Base-by-base conservation (phyloP, 257 asterid species). In the Henckelia pumila region DNA sequence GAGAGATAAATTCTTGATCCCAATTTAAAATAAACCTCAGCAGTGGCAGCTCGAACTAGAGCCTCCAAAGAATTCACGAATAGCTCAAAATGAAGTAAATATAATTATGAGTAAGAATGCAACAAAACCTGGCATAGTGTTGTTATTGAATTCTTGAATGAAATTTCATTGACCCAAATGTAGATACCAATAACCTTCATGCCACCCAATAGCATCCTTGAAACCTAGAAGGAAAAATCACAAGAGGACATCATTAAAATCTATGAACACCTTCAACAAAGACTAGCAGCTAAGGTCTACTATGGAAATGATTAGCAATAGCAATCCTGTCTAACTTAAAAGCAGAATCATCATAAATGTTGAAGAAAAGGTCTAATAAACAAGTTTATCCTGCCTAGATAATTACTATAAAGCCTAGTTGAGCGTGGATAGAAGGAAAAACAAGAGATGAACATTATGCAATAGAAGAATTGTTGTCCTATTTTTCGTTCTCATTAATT, bases 141-240 rank as follows among this genome's bases (percentile, higher is more conserved):
- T 55, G 82, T 30, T 22, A 93, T 79, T 70, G 99, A 89, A 80
- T 83, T 91, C 86, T 89, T 91, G 84, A 91, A 91, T 63, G 87
- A 70, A 88, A 82, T 83, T 70, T 94, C 98, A 47, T 66, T 89
- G 75, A 79, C 87, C 92, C 96, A 89, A 61, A 89, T 71, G 76
- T 94, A 94, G 76, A 87, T 81, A 72, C 99, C 99, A 70, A 94
- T 77, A 68, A 94, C 99, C 75, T 84, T 82, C 79, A 89, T 68
- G 66, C 99, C 99, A 76, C 98, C 99, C 80, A 88, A 71, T 21
- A 94, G 83, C 96, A 94, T 94, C 81, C 93, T 83, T 70, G 96
- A 86, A 64, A 94, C 96, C 98, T 94, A 78, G 69, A 68, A 78
- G 32, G 67, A 30, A 25, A 67, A 16, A 56, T 59, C 59, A 21